Base-by-base conservation (phyloP, 176 grass and related monocot genomes). In the Neostapfia colusana region DNA sequence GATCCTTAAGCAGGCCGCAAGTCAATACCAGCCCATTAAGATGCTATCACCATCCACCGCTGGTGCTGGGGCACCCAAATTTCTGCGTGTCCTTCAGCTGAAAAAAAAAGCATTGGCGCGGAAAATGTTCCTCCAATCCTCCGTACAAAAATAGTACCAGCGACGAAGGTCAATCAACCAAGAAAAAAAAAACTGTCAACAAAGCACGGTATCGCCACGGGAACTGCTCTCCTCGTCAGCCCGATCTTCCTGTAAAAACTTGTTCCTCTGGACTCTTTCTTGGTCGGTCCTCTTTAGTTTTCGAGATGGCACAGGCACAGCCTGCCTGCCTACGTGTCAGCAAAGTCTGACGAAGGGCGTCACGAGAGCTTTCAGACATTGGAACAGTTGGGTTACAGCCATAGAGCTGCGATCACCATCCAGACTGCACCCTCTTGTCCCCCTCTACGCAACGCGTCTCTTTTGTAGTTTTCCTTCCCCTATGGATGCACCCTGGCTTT, bases 381-480 rank as follows among this genome's bases (percentile, higher is more conserved):
- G 74, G 75, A 77, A 65, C 44, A 77, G 61, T 24, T 77, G n/a
- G 58, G 21, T 48, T 42, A 76, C 40, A 48, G 73, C 25, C 39
- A 63, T 27, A 0, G 54, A 18, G 40, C 39, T 18, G 13, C 0
- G 27, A n/a, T 65, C 61, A 65, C 34, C 61, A 66, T 25, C 75
- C 43, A 77, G 43, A 25, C 38, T 12, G 28, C 43, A 7, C 12
- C 2, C 11, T 9, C 41, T 72, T 17, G 68, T 79, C 79, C 1
- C 31, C 31, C 35, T 39, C 69, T 24, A 12, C 16, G 7, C n/a
- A 69, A 63, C 86, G 36, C 69, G 4, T 79, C 37, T 45, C 69
- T n/a, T 14, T 63, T 83, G 81, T 80, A 54, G n/a, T 5, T 65
- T 75, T 58, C 63, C 76, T 65, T 75, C 49, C 63, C 76, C 50